phyloP scores from a whole-genome alignment of 2,329 filamentous ascomycete species.

The Leptoxyphium fumago region DNA sequence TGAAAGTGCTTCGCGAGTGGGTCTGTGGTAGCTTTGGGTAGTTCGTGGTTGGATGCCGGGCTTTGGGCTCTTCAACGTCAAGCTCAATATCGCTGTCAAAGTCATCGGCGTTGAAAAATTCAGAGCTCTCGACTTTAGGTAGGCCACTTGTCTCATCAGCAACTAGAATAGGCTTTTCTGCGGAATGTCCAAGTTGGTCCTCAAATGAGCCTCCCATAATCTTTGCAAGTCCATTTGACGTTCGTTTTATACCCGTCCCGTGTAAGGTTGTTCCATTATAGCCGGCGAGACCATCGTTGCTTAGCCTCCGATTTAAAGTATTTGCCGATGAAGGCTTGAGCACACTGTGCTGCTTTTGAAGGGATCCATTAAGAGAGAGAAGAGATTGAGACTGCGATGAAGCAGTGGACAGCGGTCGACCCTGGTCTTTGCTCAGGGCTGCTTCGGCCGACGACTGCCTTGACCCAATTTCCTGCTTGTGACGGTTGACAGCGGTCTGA shows the following conservation, averaged over 20 bases:
- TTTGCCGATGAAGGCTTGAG: slow-evolving; percentile 17
- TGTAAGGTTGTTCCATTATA: slow-evolving; percentile 4
- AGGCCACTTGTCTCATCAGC: background rate
- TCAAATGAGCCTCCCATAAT: slow-evolving; percentile 26
- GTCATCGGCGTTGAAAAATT: slow-evolving; percentile 64
- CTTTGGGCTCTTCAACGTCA: slow-evolving; percentile 48
- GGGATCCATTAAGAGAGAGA: slow-evolving; percentile 2
- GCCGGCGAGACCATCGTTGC: background rate
- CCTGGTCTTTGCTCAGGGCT: too few species aligned
- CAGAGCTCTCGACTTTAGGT: slow-evolving; percentile 16
- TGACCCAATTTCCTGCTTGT: background rate
- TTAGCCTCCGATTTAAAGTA: slow-evolving; percentile 10
- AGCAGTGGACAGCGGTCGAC: background rate
- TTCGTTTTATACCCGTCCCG: slow-evolving; percentile 27
- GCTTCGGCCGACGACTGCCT: too few species aligned
- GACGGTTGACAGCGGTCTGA: background rate
- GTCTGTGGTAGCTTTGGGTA: slow-evolving; percentile 27
- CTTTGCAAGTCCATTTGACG: slow-evolving; percentile 32
- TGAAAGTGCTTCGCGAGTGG: slow-evolving; percentile 8
- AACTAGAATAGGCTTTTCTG: slow-evolving; percentile 10
- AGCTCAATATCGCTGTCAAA: slow-evolving; percentile 74
- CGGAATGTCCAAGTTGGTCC: slow-evolving; percentile 27
- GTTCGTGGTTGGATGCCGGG: slow-evolving; percentile 24
- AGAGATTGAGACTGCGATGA: background rate
- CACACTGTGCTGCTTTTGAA: slow-evolving; percentile 15